These are phyloP conservation scores for Yamadazyma dushanensis DNA, from an alignment of 1,139 yeast genomes.

Conservation along the genomic window DNA sequence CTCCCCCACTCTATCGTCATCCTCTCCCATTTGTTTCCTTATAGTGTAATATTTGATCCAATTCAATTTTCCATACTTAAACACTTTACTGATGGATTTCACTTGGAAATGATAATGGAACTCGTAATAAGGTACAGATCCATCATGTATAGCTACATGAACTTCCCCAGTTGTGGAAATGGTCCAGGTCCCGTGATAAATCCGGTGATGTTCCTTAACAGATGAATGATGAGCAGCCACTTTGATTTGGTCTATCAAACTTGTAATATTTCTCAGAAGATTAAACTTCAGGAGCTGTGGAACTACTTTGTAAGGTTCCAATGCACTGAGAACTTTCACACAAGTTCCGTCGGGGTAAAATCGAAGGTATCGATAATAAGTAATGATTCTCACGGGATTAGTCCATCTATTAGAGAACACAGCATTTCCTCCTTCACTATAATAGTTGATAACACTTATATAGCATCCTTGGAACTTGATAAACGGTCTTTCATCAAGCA, in stretches of 20 bases:
- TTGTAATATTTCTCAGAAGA: constrained; percentile 16
- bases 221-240: constrained; percentile 12
- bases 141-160: constrained; percentile 52
- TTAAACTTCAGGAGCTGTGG: constrained; percentile 47
- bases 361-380: constrained; percentile 82
- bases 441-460: constrained; percentile 80
- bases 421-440: constrained; percentile 73
- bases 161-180: constrained; percentile 51
- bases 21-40: constrained; percentile 38
- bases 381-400: constrained; percentile 77
- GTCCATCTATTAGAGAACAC: constrained; percentile 70
- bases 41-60: constrained; percentile 66
- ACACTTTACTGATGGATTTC: constrained; percentile 52
- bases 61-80: constrained; percentile 60
- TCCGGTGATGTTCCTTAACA: constrained; percentile 33
- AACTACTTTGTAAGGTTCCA: constrained; percentile 65
- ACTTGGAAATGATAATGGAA: constrained; percentile 66
- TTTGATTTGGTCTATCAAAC: constrained; percentile 17
- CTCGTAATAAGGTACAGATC: constrained; percentile 61
- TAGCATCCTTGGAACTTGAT: constrained; percentile 81
- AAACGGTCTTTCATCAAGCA: constrained; percentile 59
- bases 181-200: constrained; percentile 57
- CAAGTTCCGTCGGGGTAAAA: constrained; percentile 81
- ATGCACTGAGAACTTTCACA: constrained; percentile 60
- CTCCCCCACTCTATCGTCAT: constrained; percentile 47